Percentiles rank a stretch among this genome's conserved stretches.
Evolutionary conservation across 352 stramenopile species (phyloP).

Genomic region (Pythium sukuiense): DNA sequence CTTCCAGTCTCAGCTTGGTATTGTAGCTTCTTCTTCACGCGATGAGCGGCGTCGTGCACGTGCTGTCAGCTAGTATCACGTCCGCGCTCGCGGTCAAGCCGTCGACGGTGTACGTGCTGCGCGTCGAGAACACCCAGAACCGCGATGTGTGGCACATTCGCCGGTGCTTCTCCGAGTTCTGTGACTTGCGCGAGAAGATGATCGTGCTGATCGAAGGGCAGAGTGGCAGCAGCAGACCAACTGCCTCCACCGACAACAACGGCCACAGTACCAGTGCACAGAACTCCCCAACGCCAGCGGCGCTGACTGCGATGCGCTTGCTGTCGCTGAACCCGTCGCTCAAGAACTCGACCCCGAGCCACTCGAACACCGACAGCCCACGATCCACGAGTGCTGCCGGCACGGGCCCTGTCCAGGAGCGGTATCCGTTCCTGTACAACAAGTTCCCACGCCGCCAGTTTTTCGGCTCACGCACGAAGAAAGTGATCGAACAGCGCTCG

Average conservation of each 20-base stretch:
- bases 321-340: constrained; percentile 14
- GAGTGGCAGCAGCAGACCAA: background rate
- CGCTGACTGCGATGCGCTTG: constrained; percentile 16
- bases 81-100: constrained; percentile 68
- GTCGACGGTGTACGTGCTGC: constrained; percentile 75
- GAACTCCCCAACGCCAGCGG: constrained; percentile 19
- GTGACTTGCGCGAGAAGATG: constrained; percentile 68
- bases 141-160: constrained; percentile 58
- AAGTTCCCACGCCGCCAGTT: constrained; percentile 66
- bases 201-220: constrained; percentile 53
- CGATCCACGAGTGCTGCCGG: constrained; percentile 13
- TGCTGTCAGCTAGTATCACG: constrained; percentile 60
- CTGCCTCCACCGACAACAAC: constrained; percentile 10
- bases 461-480: constrained; percentile 66
- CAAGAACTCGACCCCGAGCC: constrained; percentile 13
- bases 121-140: constrained; percentile 50
- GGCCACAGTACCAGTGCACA: constrained; percentile 3
- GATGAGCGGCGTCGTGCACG: constrained; percentile 47
- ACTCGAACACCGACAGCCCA: constrained; percentile 30
- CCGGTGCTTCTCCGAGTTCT: constrained; percentile 77
- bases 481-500: constrained; percentile 66
- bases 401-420: constrained; percentile 27
- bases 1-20: background rate
- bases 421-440: constrained; percentile 62
- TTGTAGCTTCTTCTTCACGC: background rate